Percentiles rank a stretch among this genome's conserved stretches.
Conservation (phyloP, 2,329 filamentous ascomycete genomes). For the Colletotrichum kahawae region DNA sequence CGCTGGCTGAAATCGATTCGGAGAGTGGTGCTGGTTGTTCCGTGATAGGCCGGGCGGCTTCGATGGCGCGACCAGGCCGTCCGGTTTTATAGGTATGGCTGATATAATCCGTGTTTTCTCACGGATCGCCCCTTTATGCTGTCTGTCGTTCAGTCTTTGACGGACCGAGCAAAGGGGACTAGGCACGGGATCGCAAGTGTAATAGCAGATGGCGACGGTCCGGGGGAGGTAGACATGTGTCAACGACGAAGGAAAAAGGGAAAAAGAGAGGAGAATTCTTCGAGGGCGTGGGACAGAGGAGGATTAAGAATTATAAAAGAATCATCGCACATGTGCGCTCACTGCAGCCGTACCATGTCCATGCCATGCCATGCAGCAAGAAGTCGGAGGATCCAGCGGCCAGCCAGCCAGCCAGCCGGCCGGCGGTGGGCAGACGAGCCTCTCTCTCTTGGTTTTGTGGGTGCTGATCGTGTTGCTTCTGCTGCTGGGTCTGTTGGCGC, state of each 20-base stretch:
- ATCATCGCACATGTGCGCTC: conserved; percentile 19
- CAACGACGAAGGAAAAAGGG: conserved; percentile 6
- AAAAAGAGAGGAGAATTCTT: neutral
- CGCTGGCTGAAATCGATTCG: neutral
- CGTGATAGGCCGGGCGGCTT: conserved; percentile 4
- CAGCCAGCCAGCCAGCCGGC: neutral
- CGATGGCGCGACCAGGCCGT: conserved; percentile 6
- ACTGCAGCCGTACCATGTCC: conserved; percentile 14
- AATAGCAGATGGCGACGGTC: neutral
- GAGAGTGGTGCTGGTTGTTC: neutral
- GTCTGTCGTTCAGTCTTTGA: neutral
- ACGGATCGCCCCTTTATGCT: conserved; percentile 1
- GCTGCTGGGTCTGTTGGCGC: neutral
- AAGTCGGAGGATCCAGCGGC: neutral
- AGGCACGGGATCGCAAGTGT: neutral
- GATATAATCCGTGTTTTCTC: neutral
- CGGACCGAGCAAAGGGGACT: neutral
- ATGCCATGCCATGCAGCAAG: conserved; percentile 18
- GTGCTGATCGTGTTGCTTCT: neutral
- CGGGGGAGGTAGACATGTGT: conserved; percentile 9
- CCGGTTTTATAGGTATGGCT: conserved; percentile 12
- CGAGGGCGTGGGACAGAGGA: conserved; percentile 9
- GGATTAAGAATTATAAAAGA: conserved; percentile 16
- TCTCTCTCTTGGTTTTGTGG: neutral
- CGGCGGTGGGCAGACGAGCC: neutral